Conservation (phyloP, 176 grass and related monocot genomes). For the Calamus simplicifolius region DNA sequence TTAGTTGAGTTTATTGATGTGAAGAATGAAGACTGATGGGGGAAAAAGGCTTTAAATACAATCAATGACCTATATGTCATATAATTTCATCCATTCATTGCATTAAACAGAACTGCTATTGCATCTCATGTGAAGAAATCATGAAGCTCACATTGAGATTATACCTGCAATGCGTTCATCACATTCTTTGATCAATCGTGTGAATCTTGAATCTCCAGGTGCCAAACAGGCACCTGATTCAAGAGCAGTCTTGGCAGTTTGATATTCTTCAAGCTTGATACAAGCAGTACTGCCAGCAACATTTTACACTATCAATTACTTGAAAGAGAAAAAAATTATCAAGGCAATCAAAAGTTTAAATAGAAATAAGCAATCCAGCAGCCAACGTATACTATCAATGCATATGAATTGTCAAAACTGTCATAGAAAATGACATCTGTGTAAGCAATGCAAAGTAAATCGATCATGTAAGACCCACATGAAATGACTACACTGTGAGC, state of each 20-base stretch:
- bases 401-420: not conserved
- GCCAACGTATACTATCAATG: not conserved
- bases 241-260: conserved; percentile 33
- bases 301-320: not conserved
- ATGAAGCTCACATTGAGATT: no score
- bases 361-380: no score
- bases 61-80: no score
- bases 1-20: no score
- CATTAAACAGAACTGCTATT: no score
- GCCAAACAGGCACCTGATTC: conserved; percentile 38
- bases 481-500: no score
- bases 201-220: conserved; percentile 42
- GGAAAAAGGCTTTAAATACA: no score
- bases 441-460: not conserved
- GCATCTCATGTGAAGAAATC: no score
- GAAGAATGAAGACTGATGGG: no score
- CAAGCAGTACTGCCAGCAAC: conserved; percentile 28
- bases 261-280: conserved; percentile 51
- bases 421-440: not conserved
- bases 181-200: conserved; percentile 36
- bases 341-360: not conserved
- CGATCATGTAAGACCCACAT: not conserved
- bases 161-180: conserved; percentile 41
- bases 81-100: no score
- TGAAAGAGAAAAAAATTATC: not conserved